Evolutionary conservation across 73 alveolate species (phyloP).

Genomic region (Tetrahymena thermophila): DNA sequence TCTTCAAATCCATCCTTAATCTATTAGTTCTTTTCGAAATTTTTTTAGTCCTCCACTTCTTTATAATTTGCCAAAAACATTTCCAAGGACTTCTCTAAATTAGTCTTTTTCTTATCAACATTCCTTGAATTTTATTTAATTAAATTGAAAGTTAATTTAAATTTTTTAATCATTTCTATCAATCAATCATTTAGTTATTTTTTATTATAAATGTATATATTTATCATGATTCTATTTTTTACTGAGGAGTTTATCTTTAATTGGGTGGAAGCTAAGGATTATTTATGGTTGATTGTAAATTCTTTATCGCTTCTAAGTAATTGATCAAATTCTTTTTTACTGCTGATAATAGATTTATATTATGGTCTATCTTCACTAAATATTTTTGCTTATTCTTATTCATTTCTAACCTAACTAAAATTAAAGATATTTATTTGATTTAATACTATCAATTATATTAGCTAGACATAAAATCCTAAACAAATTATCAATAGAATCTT

Average conservation of each 20-base stretch:
- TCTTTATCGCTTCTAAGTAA: background rate
- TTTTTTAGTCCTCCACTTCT: background rate
- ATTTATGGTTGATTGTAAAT: background rate
- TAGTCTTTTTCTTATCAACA: background rate
- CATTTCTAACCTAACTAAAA: background rate
- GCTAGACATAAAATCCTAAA: background rate
- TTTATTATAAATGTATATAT: background rate
- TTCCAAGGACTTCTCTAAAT: background rate
- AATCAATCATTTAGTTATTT: background rate
- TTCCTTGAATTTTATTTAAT: background rate
- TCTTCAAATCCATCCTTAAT: background rate
- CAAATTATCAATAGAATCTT: too few species aligned
- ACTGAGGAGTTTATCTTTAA: background rate
- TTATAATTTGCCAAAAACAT: background rate
- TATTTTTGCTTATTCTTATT: background rate
- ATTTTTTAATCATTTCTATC: background rate
- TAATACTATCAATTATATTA: background rate
- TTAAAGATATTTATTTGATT: background rate
- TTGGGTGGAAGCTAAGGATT: background rate
- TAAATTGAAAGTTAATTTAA: background rate
- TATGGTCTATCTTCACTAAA: background rate
- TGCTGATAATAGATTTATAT: background rate
- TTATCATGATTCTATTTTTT: background rate
- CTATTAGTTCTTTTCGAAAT: background rate
- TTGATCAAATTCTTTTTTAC: background rate